phyloP scores from a whole-genome alignment of 1,139 yeast genomes.

The Hansenula lynferdii region DNA sequence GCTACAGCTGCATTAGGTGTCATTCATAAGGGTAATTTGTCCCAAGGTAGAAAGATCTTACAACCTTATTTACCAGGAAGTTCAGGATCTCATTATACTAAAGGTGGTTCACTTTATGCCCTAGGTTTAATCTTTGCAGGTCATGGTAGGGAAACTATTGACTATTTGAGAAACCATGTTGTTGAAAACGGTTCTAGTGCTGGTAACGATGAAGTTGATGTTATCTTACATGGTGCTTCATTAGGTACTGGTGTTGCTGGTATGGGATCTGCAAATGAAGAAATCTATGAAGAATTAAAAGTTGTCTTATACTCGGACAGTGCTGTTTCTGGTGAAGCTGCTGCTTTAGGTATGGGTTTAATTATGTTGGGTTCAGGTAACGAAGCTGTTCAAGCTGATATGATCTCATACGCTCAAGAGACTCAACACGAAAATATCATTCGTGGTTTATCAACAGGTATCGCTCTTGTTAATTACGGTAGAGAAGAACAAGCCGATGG shows the following conservation, averaged over 20 bases:
- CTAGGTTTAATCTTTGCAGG: constrained; percentile 95
- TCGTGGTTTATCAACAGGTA: constrained; percentile 85
- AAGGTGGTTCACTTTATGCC: constrained; percentile 95
- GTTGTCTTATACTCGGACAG: constrained; percentile 86
- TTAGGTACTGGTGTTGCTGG: constrained; percentile 97
- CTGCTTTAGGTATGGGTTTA: constrained; percentile 94
- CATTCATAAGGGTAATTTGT: constrained; percentile 89
- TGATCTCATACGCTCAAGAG: constrained; percentile 90
- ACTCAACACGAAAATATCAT: constrained; percentile 95
- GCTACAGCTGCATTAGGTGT: constrained; percentile 99
- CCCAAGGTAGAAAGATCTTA: constrained; percentile 84
- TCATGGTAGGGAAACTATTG: constrained; percentile 85
- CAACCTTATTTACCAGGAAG: constrained; percentile 91
- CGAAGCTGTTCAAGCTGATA: constrained; percentile 66
- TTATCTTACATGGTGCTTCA: constrained; percentile 92
- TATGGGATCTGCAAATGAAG: constrained; percentile 79
- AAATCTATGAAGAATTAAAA: constrained; percentile 77
- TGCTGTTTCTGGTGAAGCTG: constrained; percentile 95
- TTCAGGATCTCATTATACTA: constrained; percentile 75
- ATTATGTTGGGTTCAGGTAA: constrained; percentile 94
- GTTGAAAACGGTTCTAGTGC: constrained; percentile 64
- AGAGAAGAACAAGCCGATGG: constrained; percentile 78
- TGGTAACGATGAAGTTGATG: constrained; percentile 75
- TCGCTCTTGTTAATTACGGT: constrained; percentile 83
- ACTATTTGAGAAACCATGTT: constrained; percentile 69